A percentile compares a stretch with the other conserved stretches of the same genome.
Evolutionary conservation across 106 monocot genomes (phyloP).

Genomic region (Apostasia shenzhenica): DNA sequence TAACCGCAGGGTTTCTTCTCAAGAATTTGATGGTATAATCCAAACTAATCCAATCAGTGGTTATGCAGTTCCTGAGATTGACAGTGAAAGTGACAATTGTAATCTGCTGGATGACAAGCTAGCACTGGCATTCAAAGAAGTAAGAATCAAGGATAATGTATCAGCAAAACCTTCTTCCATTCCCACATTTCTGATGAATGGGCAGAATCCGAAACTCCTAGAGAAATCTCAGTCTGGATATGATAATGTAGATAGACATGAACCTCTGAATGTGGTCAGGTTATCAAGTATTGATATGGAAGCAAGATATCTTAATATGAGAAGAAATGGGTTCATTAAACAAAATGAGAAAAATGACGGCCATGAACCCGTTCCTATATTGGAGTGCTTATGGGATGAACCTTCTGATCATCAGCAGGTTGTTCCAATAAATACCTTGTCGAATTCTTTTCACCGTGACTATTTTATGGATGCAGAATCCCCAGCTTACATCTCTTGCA

Average conservation of each 20-base stretch:
- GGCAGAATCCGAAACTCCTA: neutral
- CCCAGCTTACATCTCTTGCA: neutral
- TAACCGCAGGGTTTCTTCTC: neutral
- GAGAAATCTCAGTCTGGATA: neutral
- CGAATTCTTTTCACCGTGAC: neutral
- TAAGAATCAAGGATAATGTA: conserved; percentile 12
- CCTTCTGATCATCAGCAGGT: neutral
- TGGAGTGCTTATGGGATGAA: conserved; percentile 3
- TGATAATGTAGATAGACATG: conserved; percentile 1
- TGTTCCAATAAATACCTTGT: neutral
- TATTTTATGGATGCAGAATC: neutral
- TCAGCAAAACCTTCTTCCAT: conserved; percentile 7
- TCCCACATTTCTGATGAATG: conserved; percentile 1
- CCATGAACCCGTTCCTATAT: conserved; percentile 2
- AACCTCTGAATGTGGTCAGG: too few relatives aligned
- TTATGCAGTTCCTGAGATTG: too few relatives aligned
- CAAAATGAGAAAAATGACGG: neutral
- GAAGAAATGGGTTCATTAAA: neutral
- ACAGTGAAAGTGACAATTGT: neutral
- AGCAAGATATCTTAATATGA: neutral
- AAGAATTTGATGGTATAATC: neutral
- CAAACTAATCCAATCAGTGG: too few relatives aligned
- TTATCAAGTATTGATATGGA: neutral
- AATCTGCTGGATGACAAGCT: conserved; percentile 5
- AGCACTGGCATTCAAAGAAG: conserved; percentile 7